phyloP scores from a whole-genome alignment of 2,329 filamentous ascomycete genomes.

The Cladosporium sp. region DNA sequence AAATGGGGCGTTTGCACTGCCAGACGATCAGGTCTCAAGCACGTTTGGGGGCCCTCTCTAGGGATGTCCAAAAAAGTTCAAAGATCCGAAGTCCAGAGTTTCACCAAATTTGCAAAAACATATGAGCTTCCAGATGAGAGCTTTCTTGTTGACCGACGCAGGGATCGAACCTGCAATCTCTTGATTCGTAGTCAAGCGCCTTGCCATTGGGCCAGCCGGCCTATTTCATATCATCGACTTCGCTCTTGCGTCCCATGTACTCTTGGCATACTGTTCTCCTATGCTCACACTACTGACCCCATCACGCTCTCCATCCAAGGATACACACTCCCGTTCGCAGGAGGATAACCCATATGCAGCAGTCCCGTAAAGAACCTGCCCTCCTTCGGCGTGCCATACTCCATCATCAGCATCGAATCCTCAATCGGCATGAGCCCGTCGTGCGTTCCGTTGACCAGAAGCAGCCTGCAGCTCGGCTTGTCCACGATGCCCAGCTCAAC shows the following conservation, averaged over 20 bases:
- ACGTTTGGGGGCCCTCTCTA: too few species aligned
- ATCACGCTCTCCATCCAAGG: slow-evolving; percentile 57
- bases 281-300: slow-evolving; percentile 15
- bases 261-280: too few species aligned
- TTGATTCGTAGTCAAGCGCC: slow-evolving; percentile 48
- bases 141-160: slow-evolving; percentile 7
- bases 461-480: slow-evolving; percentile 49
- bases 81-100: too few species aligned
- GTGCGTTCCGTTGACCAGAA: slow-evolving; percentile 55
- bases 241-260: not conserved
- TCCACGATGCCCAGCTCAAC: slow-evolving; percentile 54
- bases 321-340: slow-evolving; percentile 52
- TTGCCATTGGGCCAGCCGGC: slow-evolving; percentile 49
- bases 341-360: slow-evolving; percentile 63
- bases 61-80: too few species aligned
- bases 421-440: slow-evolving; percentile 65
- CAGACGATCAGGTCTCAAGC: too few species aligned
- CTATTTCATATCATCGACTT: not conserved
- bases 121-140: not conserved
- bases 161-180: slow-evolving; percentile 15
- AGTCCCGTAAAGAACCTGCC: slow-evolving; percentile 56
- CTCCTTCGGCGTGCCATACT: slow-evolving; percentile 61
- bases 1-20: too few species aligned
- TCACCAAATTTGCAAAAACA: not conserved
- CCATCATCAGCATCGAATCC: slow-evolving; percentile 58